Conservation (phyloP, 495 filamentous ascomycete genomes). For the Mytilinidion resinicola region DNA sequence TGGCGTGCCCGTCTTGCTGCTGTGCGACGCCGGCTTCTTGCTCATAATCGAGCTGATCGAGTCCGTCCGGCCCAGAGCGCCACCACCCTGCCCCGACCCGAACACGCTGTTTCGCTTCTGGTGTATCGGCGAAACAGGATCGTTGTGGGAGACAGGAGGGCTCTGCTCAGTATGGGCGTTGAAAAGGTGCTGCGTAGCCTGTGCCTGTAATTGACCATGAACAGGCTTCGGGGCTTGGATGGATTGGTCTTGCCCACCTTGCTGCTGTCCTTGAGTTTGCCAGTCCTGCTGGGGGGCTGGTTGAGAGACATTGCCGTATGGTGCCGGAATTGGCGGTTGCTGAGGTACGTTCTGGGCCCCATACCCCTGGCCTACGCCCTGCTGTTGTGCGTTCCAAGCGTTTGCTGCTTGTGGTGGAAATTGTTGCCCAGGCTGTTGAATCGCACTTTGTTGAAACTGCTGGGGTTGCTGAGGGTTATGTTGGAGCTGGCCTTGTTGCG, state of each 20-base stretch:
- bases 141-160: conserved; percentile 14
- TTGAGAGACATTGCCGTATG: not conserved
- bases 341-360: conserved; percentile 1
- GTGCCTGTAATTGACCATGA: conserved; percentile 14
- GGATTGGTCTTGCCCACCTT: conserved; percentile 13
- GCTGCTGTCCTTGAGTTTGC: conserved; percentile 14
- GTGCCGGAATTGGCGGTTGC: conserved; percentile 6
- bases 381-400: conserved; percentile 10
- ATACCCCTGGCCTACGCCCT: conserved; percentile 7
- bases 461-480: conserved; percentile 7
- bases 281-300: conserved; percentile 11
- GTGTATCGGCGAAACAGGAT: conserved; percentile 23
- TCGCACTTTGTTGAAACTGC: conserved; percentile 3
- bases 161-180: conserved; percentile 8
- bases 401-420: conserved; percentile 9
- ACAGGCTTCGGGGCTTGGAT: conserved; percentile 27
- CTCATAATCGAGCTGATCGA: conserved; percentile 26
- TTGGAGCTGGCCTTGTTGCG: conserved; percentile 1
- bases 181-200: conserved; percentile 16
- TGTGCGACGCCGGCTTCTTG: conserved; percentile 3
- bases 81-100: not conserved
- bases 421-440: conserved; percentile 9
- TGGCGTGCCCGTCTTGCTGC: not conserved
- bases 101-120: conserved; percentile 21
- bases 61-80: conserved; percentile 10